phyloP scores from a whole-genome alignment of 2,329 filamentous ascomycete genomes.

The Xylariaceae sp. region DNA sequence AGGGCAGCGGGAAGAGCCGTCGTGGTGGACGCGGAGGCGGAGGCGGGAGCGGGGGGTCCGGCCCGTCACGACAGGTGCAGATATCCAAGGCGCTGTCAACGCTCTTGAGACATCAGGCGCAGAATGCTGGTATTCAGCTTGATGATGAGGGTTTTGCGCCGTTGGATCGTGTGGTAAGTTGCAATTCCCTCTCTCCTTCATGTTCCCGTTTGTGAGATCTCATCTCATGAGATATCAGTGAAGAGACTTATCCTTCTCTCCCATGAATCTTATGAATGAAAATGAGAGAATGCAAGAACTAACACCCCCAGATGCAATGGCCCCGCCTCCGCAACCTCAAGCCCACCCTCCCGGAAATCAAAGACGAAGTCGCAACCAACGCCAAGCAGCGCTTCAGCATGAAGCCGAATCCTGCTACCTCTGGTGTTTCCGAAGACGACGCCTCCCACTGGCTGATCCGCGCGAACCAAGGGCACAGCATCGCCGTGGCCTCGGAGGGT shows the following conservation, averaged over 20 bases:
- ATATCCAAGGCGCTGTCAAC: constrained; percentile 51
- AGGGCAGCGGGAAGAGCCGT: constrained; percentile 3
- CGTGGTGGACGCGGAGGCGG: constrained; percentile 20
- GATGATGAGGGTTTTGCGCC: constrained; percentile 56
- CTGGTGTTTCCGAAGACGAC: constrained; percentile 35
- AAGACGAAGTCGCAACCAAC: constrained; percentile 62
- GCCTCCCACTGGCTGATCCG: constrained; percentile 77
- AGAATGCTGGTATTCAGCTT: constrained; percentile 50
- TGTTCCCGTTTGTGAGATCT: not conserved
- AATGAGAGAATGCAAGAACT: not conserved
- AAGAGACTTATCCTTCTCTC: too few relatives aligned
- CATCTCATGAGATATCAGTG: too few relatives aligned
- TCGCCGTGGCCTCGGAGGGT: constrained; percentile 65
- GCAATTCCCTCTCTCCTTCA: too few relatives aligned
- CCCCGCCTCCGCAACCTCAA: constrained; percentile 60
- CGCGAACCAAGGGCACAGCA: constrained; percentile 90
- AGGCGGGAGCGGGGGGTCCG: constrained; percentile 31
- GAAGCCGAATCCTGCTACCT: constrained; percentile 44
- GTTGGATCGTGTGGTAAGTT: constrained; percentile 55
- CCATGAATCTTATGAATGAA: too few relatives aligned
- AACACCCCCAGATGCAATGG: constrained; percentile 43
- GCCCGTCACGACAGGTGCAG: constrained; percentile 40
- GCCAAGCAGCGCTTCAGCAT: constrained; percentile 90
- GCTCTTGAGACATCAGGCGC: constrained; percentile 53
- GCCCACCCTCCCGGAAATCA: constrained; percentile 70